A percentile compares a stretch with the other conserved stretches of the same genome.
phyloP scores from a whole-genome alignment of 331 rosid species.

The Phaseolus coccineus region DNA sequence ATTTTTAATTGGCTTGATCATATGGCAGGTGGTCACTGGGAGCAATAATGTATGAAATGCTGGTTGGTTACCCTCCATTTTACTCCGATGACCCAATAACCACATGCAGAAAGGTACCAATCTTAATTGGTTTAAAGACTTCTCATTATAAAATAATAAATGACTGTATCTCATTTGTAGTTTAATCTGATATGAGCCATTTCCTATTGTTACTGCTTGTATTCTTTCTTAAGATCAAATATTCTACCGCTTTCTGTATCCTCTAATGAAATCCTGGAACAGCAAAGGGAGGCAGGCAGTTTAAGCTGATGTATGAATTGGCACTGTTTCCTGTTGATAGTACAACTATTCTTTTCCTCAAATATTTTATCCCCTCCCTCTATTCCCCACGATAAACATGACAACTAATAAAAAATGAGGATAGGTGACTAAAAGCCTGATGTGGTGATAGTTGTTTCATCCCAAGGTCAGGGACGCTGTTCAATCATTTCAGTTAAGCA shows the following conservation, averaged over 20 bases:
- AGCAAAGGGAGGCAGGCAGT: background rate
- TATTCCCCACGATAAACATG: background rate
- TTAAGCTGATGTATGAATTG: conserved; percentile 13
- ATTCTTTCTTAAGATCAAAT: conserved; percentile 14
- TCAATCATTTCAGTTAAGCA: background rate
- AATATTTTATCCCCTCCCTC: background rate
- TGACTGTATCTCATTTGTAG: conserved; percentile 35
- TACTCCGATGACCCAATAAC: conserved; percentile 94
- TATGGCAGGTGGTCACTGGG: conserved; percentile 96
- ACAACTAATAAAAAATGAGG: background rate
- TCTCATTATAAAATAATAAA: background rate
- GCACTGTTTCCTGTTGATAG: background rate
- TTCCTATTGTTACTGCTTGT: conserved; percentile 21
- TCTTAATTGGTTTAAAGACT: conserved; percentile 25
- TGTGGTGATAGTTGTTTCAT: conserved; percentile 1
- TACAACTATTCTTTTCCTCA: conserved; percentile 1
- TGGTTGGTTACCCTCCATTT: conserved; percentile 98
- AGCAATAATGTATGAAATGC: conserved; percentile 99
- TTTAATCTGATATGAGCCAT: conserved; percentile 20
- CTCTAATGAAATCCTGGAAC: conserved; percentile 1
- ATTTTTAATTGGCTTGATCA: conserved; percentile 28
- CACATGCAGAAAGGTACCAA: conserved; percentile 93
- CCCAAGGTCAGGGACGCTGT: background rate
- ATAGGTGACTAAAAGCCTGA: background rate
- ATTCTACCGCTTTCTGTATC: conserved; percentile 20